Percentiles rank a stretch among this genome's conserved stretches.
Conservation (phyloP, 2,329 filamentous ascomycete genomes). For the Neophaeococcomyces aloes region DNA sequence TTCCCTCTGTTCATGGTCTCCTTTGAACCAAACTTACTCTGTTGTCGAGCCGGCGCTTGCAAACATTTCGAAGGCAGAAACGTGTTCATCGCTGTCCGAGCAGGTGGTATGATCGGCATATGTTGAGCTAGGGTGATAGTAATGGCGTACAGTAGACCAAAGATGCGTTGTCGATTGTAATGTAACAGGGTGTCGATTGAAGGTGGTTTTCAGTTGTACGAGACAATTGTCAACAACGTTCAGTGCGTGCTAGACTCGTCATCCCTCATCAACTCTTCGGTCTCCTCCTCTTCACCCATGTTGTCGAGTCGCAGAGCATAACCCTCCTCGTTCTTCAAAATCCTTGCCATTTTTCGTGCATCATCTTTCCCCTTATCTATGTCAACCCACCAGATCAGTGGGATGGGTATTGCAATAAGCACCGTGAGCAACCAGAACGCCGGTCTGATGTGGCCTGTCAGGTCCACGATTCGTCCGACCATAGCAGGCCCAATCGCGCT, state of each 20-base stretch:
- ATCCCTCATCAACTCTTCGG: neutral
- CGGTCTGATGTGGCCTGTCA: constrained; percentile 60
- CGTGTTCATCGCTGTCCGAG: too few relatives aligned
- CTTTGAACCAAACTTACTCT: too few relatives aligned
- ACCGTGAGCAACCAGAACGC: constrained; percentile 83
- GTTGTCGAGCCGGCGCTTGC: too few relatives aligned
- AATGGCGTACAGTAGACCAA: too few relatives aligned
- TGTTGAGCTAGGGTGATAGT: too few relatives aligned
- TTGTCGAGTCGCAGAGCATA: neutral
- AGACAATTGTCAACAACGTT: too few relatives aligned
- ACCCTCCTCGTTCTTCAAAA: constrained; percentile 13
- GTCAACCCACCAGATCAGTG: constrained; percentile 63
- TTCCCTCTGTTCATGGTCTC: too few relatives aligned
- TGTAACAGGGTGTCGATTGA: too few relatives aligned
- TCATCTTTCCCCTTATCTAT: constrained; percentile 29
- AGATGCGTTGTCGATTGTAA: too few relatives aligned
- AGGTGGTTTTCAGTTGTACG: too few relatives aligned
- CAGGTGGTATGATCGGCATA: too few relatives aligned
- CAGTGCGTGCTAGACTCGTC: neutral
- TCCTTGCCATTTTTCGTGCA: constrained; percentile 26
- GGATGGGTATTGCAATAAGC: constrained; percentile 69
- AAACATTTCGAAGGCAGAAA: too few relatives aligned
- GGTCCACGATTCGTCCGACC: constrained; percentile 77
- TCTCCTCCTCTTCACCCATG: neutral
- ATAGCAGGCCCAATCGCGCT: constrained; percentile 83